A percentile compares a stretch with the other conserved stretches of the same genome.
Evolutionary conservation across 2,329 filamentous ascomycete genomes (phyloP).

Genomic region (Colletotrichum theobromicola): DNA sequence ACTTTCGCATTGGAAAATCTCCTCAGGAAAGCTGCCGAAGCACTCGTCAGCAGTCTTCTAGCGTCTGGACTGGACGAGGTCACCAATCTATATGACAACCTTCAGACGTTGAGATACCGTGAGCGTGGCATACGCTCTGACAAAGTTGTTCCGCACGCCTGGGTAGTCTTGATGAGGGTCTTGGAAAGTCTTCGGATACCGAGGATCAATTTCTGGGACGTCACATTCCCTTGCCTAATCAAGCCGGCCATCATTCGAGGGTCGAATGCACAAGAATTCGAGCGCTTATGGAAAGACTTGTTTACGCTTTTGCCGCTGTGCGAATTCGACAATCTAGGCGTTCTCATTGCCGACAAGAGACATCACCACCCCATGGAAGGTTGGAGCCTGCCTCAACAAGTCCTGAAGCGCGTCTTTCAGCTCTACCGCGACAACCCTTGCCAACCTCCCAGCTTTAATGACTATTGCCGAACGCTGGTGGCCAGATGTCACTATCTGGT

Average conservation of each 20-base stretch:
- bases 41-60: conserved; percentile 45
- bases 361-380: conserved; percentile 54
- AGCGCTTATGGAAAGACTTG: conserved; percentile 62
- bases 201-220: conserved; percentile 65
- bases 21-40: conserved; percentile 46
- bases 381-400: conserved; percentile 63
- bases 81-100: conserved; percentile 49
- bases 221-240: conserved; percentile 51
- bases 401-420: conserved; percentile 62
- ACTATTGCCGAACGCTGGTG: conserved; percentile 65
- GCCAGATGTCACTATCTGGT: conserved; percentile 68
- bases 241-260: conserved; percentile 36
- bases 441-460: conserved; percentile 68
- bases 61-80: conserved; percentile 47
- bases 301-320: conserved; percentile 66
- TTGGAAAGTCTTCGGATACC: conserved; percentile 56
- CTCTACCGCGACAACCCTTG: conserved; percentile 60
- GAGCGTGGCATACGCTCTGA: conserved; percentile 59
- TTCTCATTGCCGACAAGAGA: conserved; percentile 46
- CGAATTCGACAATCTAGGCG: conserved; percentile 62
- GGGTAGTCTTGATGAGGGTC: conserved; percentile 63
- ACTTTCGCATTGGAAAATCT: conserved; percentile 53
- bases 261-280: conserved; percentile 53
- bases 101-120: conserved; percentile 49
- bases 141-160: conserved; percentile 53